Evolutionary conservation across 1,284 basidiomycete genomes (phyloP).

Genomic region (Thelephora terrestris): DNA sequence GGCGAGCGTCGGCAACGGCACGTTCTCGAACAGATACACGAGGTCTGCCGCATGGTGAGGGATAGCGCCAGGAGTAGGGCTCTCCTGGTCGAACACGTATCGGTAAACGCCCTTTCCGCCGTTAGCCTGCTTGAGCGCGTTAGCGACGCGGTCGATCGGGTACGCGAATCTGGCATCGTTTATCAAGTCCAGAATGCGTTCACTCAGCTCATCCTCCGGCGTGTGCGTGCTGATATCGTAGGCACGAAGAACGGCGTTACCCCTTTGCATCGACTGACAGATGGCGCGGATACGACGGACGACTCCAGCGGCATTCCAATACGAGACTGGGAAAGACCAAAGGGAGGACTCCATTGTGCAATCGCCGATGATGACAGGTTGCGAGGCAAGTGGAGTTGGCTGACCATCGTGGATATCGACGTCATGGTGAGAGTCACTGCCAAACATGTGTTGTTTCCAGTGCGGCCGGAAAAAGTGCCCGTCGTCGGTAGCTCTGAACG

Average conservation of each 20-base stretch:
- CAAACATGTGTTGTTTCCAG: constrained; percentile 42
- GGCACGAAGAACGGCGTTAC: constrained; percentile 47
- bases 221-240: constrained; percentile 58
- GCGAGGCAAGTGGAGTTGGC: constrained; percentile 25
- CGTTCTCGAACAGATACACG: constrained; percentile 67
- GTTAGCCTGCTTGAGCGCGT: constrained; percentile 30
- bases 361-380: constrained; percentile 68
- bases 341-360: constrained; percentile 53
- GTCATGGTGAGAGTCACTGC: constrained; percentile 22
- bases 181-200: constrained; percentile 57
- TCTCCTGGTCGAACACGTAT: constrained; percentile 72
- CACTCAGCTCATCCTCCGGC: constrained; percentile 49
- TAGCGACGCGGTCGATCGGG: constrained; percentile 55
- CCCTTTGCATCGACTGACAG: constrained; percentile 54
- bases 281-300: constrained; percentile 59
- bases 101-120: constrained; percentile 55
- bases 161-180: constrained; percentile 64
- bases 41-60: constrained; percentile 63
- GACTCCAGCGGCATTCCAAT: constrained; percentile 51
- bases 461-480: constrained; percentile 52
- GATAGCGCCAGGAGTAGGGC: constrained; percentile 40
- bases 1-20: constrained; percentile 27
- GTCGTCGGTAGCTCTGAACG: constrained; percentile 53
- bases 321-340: constrained; percentile 46
- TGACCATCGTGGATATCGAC: constrained; percentile 16